Conservation (phyloP, 192 early-diverging fungal species). For the Entomortierella lignicola region DNA sequence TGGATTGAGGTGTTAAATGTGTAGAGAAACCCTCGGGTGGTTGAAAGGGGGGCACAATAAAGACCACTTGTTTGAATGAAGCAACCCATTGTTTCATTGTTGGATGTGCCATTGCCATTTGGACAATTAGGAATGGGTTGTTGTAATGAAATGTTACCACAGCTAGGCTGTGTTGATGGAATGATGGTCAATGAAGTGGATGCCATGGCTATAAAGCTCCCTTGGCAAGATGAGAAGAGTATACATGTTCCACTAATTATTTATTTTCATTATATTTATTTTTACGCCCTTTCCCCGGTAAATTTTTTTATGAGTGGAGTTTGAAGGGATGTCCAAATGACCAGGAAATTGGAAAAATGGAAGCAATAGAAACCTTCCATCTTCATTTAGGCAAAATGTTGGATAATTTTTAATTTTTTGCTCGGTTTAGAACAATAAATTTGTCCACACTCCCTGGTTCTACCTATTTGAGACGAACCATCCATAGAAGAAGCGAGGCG, state of each 20-base stretch:
- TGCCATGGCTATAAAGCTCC: constrained; percentile 23
- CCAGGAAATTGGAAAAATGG: too few relatives aligned
- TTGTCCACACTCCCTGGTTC: too few relatives aligned
- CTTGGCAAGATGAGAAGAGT: constrained; percentile 2
- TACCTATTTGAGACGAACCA: background rate
- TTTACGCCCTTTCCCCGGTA: background rate
- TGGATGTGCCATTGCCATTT: background rate
- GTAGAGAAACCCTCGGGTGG: constrained; percentile 39
- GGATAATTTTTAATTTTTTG: too few relatives aligned
- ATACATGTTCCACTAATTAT: too few relatives aligned
- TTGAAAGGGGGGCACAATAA: constrained; percentile 37
- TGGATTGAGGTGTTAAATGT: background rate
- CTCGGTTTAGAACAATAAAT: too few relatives aligned
- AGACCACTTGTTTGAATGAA: constrained; percentile 29
- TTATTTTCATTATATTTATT: background rate
- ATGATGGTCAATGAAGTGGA: constrained; percentile 20
- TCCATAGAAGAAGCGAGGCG: background rate
- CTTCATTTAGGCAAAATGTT: too few relatives aligned
- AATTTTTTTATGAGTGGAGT: background rate
- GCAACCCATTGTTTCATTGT: constrained; percentile 19
- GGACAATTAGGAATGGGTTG: constrained; percentile 19
- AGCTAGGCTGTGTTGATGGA: constrained; percentile 31
- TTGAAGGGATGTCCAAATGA: background rate
- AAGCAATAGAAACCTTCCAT: too few relatives aligned
- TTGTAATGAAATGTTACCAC: constrained; percentile 20